Evolutionary conservation across 1,284 basidiomycete species (phyloP).

Genomic region (Volvariella surrecta): DNA sequence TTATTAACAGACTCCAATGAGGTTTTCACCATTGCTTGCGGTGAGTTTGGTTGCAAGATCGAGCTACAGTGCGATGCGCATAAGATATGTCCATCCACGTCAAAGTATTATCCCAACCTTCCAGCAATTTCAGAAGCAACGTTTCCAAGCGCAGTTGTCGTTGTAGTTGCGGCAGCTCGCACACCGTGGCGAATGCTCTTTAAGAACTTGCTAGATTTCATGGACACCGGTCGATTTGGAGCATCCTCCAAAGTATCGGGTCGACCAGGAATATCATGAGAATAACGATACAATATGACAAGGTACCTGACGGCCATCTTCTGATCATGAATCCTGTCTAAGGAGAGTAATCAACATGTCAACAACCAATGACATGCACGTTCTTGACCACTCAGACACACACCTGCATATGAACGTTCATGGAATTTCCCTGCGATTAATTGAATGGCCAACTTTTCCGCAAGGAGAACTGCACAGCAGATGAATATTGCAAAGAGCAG

Average conservation of each 20-base stretch:
- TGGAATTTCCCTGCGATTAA: conserved; percentile 85
- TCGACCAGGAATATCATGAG: conserved; percentile 62
- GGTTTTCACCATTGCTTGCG: conserved; percentile 74
- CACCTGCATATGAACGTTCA: conserved; percentile 77
- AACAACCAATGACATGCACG: too few relatives aligned
- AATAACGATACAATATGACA: conserved; percentile 74
- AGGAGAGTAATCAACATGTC: conserved; percentile 1
- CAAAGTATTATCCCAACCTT: conserved; percentile 29
- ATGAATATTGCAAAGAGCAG: conserved; percentile 73
- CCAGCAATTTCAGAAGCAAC: conserved; percentile 68
- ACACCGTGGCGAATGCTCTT: conserved; percentile 71
- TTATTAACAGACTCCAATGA: conserved; percentile 79
- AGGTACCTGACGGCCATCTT: conserved; percentile 74
- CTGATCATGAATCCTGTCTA: conserved; percentile 78
- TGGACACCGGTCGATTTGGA: conserved; percentile 16
- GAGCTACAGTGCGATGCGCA: conserved; percentile 36
- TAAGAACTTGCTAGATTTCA: conserved; percentile 57
- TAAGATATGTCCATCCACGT: not conserved
- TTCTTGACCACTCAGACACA: conserved; percentile 12
- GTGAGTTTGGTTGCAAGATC: conserved; percentile 83
- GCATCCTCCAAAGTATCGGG: conserved; percentile 51
- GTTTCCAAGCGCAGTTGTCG: conserved; percentile 76
- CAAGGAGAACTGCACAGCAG: conserved; percentile 64
- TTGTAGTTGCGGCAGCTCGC: conserved; percentile 66
- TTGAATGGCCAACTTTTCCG: conserved; percentile 85